Evolutionary conservation across 148 eudicot species (phyloP).

Genomic region (Drosera capensis): DNA sequence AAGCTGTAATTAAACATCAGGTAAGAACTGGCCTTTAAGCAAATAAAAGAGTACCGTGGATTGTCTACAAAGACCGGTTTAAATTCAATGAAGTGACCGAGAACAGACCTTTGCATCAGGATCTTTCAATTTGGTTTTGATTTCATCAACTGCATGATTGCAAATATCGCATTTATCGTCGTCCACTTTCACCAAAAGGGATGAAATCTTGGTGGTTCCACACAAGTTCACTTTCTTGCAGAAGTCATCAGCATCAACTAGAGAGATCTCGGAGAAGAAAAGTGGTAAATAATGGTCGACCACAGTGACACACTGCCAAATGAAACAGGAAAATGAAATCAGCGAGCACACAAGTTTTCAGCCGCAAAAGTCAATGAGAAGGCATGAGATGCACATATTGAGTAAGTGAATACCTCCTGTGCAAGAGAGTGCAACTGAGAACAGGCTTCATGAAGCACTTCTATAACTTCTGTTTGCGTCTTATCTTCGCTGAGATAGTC

Average conservation of each 20-base stretch:
- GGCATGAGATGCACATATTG: not conserved
- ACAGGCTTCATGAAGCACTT: slow-evolving; percentile 55
- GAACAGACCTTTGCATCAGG: slow-evolving; percentile 74
- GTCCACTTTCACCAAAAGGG: slow-evolving; percentile 10
- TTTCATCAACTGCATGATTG: slow-evolving; percentile 41
- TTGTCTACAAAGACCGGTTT: not conserved
- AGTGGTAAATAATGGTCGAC: slow-evolving; percentile 71
- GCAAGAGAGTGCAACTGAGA: slow-evolving; percentile 32
- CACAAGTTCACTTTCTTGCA: slow-evolving; percentile 58
- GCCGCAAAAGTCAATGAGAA: too few species aligned
- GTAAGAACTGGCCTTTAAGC: too few species aligned
- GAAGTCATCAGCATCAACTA: slow-evolving; percentile 43
- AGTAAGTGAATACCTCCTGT: slow-evolving; percentile 42
- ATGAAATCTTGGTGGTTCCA: slow-evolving; percentile 10
- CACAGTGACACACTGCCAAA: slow-evolving; percentile 55
- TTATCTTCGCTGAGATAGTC: slow-evolving; percentile 44
- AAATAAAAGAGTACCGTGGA: too few species aligned
- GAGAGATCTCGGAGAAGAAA: slow-evolving; percentile 51
- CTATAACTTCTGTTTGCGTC: slow-evolving; percentile 47
- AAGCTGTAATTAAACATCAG: slow-evolving; percentile 33
- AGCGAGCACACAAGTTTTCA: not conserved
- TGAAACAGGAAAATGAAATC: not conserved
- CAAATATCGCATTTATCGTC: slow-evolving; percentile 48
- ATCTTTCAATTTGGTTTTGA: slow-evolving; percentile 53
- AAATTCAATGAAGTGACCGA: too few species aligned